Evolutionary conservation across 345 rosid genomes (phyloP), one percentile per base, ranked within the genome.

Genomic region (Rhizophora apiculata): DNA sequence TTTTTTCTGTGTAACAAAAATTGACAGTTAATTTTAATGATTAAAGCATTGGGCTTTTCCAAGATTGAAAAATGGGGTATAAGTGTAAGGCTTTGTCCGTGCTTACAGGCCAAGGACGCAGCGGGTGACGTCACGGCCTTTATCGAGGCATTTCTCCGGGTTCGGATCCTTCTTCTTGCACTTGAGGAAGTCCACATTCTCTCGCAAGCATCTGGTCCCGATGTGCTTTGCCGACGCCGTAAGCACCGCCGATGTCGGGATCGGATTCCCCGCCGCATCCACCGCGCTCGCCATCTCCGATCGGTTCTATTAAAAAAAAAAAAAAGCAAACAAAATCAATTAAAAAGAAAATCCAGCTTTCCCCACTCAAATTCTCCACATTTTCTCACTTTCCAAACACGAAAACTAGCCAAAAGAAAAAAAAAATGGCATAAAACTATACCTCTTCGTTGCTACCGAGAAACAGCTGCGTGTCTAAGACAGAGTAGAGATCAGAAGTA

Each of bases 161-260:
- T 96, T 96, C 2, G 97, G 94, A 75, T 96, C 97, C 74, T 86
- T 89, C 93, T 92, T 83, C 88, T 96, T 96, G 83, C 99, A 96
- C 77, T 87, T 96, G 76, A 96, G 87, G 76, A 92, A 96, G 37
- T 77, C 97, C 68, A 96, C 80, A 73, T 96, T 96, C 83, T 92
- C 96, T 13, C 77, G 72, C 51, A 62, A 80, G 82, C 99, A 96
- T 64, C 93, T 72, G 19, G 60, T 61, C 55, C 79, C 87, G 56
- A 96, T 87, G 63, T 92, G 98, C 85, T 92, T 96, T 65, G 99
- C 88, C 36, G 98, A 78, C 27, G 98, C 85, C 83, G 81, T 92
- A 69, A 95, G 82, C 78, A 90, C 94, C 56, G 99, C 87, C 26
- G 99, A 95, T 0, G 99, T 85, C 62, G 99, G 97, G 85, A 95